Base-by-base conservation (phyloP, 1,139 yeast genomes). In the Suhomyces wounanorum region DNA sequence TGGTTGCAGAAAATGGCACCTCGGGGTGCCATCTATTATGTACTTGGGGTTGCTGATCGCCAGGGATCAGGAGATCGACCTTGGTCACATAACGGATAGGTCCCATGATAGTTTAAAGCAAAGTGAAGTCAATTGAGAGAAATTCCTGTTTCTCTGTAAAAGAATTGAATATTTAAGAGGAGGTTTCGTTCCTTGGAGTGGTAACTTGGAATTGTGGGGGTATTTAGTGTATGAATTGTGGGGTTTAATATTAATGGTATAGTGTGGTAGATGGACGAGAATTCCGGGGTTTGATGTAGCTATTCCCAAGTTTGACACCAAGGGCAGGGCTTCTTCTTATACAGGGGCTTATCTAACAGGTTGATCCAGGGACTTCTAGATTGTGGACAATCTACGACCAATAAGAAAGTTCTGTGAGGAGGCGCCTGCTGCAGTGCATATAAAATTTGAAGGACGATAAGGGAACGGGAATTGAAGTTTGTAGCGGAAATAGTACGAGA, bases 1-100 rank as follows among this genome's bases (percentile, higher is more conserved):
- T 71, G 9, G 69, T 67, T 45, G 64, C 73, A 35, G 70, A 59
- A 47, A 62, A 61, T 25, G 82, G 82, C 35, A 78, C 64, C 49
- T 77, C 81, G 3, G 82, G 82, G 56, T 78, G 82, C 82, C 82
- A 78, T 58, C 82, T 66, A 57, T 78, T 78, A 64, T 78, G 82
- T 37, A 77, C 60, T 31, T 76, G 75, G 16, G 72, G 71, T 58
- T 78, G 82, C 42, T 68, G 72, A 55, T 69, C 69, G 6, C 79
- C 81, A 0, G 80, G 79, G 50, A 62, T 70, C 45, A 63, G 61
- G 35, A 78, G 65, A 55, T 75, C 79, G 39, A 76, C 72, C 55
- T 65, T 67, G 8, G 68, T 56, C 14, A 56, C 49, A 31, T 56
- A 55, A 14, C 60, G 57, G 28, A 48, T 42, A 6, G 46, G 39